Base-by-base conservation (phyloP, 1,284 basidiomycete species). In the Caloboletus firmus region DNA sequence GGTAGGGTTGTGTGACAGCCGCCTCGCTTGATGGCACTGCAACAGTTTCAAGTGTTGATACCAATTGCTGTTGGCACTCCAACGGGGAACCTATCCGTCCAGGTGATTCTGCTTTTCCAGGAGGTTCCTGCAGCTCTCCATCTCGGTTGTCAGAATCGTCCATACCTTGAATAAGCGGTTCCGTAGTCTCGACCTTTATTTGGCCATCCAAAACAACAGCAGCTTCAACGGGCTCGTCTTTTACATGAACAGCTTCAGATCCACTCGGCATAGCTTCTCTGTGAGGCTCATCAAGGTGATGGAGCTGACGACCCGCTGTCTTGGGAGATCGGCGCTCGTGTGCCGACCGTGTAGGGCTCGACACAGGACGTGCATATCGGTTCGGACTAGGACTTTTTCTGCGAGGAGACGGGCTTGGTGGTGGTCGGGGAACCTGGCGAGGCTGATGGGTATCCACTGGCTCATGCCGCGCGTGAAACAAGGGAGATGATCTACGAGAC, bases 1-100 rank as follows among this genome's bases (percentile, higher is more conserved):
- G 41, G 50, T 60, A 70, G 2, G 67, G 68, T 43, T 62, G 57
- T 22, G 58, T 72, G 45, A 64, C 63, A 43, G 36, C 48, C 34
- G n/a, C 51, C 41, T 66, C 61, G 43, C 31, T 54, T 56, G 64
- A 47, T 37, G 49, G 15, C 32, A 45, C 30, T 26, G 45, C 45
- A 48, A 44, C 47, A 31, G 58, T 49, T 57, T 70, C 62, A 44
- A 52, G 17, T 39, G 26, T 30, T 43, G 52, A 24, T 36, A 45
- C 40, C 37, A 26, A 51, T 45, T 39, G 20, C 28, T 57, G 45
- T 20, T 51, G 43, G 43, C 37, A 51, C 34, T 52, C 59, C 48
- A 43, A 51, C 32, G 56, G 52, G 5, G 54, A 57, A 37, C 37
- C 52, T 20, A 45, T 28, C 30, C 45, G 52, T 20, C 35, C 17